Evolutionary conservation across 768 basidiomycete species (phyloP), one percentile per base, ranked within the genome.

Genomic region (Amanita phalloides): DNA sequence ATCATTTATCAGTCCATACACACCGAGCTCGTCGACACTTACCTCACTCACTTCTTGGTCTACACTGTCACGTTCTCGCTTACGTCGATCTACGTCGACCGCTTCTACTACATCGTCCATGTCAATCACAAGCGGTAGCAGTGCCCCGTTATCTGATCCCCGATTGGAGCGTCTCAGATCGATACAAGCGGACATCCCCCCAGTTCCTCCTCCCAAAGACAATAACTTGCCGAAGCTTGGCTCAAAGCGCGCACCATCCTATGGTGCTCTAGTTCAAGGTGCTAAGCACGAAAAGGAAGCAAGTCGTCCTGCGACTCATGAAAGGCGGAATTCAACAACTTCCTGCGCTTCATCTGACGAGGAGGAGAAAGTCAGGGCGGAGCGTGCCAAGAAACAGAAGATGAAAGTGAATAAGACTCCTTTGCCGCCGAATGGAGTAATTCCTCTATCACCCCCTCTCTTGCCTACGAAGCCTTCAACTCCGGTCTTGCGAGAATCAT

Each of bases 281-380:
- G 60, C 55, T 5, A 59, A 57, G 30, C 52, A 57, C 13, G 60
- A 61, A 43, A 54, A 44, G 42, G 51, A 38, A 20, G 46, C 49
- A 17, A 37, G 45, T 44, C 46, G 32, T 54, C 17, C 41, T 48
- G 14, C 53, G 54, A 10, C 42, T 42, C 63, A 73, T 60, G 61
- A 66, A 60, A 55, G 69, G 44, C 63, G 68, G 51, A 58, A 64
- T 28, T 60, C 64, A 14, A 64, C 43, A 4, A 35, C 51, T 20
- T 69, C 72, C 42, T 72, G 68, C 61, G 68, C 78, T 21, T 85
- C 86, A 10, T 84, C 82, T 17, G 86, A 89, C 59, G 86, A 88
- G 56, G 86, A 88, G 60, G 85, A 89, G 67, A 82, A 80, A 63
- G 58, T 73, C 21, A 76, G 84, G 35, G 73, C 71, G 37, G 71